Evolutionary conservation across 139 green algal species (phyloP), one percentile per base, ranked within the genome.

Genomic region (Chlamydomonas sp.): DNA sequence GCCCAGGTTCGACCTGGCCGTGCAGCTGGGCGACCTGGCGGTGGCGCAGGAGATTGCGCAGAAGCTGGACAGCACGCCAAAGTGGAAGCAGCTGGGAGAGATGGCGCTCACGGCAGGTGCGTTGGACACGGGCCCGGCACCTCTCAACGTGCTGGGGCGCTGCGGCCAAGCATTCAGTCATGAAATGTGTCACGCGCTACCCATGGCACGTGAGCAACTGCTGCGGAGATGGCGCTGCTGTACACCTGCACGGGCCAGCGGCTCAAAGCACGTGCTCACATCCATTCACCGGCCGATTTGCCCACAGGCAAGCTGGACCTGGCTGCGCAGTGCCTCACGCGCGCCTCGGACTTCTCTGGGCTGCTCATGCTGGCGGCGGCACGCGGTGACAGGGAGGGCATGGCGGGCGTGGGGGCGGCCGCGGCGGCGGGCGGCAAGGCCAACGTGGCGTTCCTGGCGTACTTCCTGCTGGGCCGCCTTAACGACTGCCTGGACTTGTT

Each of bases 61-160:
- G 60, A 82, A 88, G 66, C 86, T 96, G 66, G 94, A 97, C 89
- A 95, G 87, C 67, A 95, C 96, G 80, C 83, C 87, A 69, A 98
- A 98, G 89, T 99, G 98, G 98, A 96, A 97, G 82, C 97, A 99
- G 93, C 95, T 99, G 63, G 84, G 84, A 17, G 75, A 88, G 84
- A 77, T 88, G 84, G 84, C 84, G 63, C 77, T 88, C 63, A 88
- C 75, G 2, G 74, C 75, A 17, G 83, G 83, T 88, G 72, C 61
- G 82, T 79, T 16, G 71, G 5, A 10, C 4, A 16, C 20, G 20
- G 71, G 58, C 20, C 31, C 31, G 31, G 31, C 31, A 49, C 31
- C 31, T 49, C 31, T 49, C 31, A 49, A 49, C 31, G 31, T 49
- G 31, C 31, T 49, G 31, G 31, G 31, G 31, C 31, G 31, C 31